phyloP scores from a whole-genome alignment of 257 asterid species.

The Jacaranda mimosifolia region DNA sequence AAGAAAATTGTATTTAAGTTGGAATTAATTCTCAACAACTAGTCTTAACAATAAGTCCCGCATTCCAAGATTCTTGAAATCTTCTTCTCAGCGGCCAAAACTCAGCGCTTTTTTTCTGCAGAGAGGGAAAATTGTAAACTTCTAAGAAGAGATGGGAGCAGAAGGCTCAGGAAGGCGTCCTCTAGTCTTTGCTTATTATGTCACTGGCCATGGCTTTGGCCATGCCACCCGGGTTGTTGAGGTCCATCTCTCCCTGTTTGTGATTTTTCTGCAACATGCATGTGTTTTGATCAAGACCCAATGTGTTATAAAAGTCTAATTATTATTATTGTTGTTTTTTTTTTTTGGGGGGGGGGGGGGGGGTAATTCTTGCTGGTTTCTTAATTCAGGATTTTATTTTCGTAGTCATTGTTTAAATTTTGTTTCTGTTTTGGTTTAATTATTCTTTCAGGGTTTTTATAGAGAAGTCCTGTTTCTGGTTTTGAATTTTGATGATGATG shows the following conservation, averaged over 20 bases:
- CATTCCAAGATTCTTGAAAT: conserved; percentile 31
- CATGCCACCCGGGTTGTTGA: conserved; percentile 97
- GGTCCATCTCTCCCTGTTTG: conserved; percentile 51
- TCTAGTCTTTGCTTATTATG: conserved; percentile 87
- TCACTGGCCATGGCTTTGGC: conserved; percentile 98
- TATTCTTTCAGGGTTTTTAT: neutral
- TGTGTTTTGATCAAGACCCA: neutral
- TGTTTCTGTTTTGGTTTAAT: neutral
- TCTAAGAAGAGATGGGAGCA: conserved; percentile 51
- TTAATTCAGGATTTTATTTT: conserved; percentile 8
- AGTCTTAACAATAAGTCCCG: neutral
- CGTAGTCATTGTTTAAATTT: neutral
- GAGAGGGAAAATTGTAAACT: neutral
- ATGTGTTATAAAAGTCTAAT: neutral
- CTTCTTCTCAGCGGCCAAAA: neutral
- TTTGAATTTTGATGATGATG: conserved; percentile 28
- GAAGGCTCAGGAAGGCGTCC: conserved; percentile 50
- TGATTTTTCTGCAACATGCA: neutral
- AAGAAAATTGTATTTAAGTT: neutral
- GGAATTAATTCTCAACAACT: neutral
- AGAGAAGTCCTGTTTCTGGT: neutral
- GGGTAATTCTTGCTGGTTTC: neutral
- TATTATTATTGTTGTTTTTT: neutral
- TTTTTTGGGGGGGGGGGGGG: too few relatives aligned
- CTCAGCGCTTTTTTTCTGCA: neutral